A percentile compares a stretch with the other conserved stretches of the same genome.
Conservation (phyloP, 306 rosid species). For the Glycine tomentella region DNA sequence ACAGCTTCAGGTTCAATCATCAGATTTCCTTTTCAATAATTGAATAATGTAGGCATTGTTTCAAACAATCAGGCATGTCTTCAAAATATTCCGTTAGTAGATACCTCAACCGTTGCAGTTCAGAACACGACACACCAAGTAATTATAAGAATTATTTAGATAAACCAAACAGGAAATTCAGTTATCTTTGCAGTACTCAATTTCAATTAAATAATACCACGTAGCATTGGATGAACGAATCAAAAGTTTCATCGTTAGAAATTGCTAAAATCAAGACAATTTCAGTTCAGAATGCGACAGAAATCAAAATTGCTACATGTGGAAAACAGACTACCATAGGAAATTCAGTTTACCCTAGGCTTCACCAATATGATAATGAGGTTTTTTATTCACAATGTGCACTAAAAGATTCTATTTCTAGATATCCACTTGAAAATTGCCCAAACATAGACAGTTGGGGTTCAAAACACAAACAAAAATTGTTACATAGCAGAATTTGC, state of each 20-base stretch:
- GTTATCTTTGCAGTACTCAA: background rate
- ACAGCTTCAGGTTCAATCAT: conserved; percentile 1
- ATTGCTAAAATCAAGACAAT: conserved; percentile 24
- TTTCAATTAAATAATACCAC: conserved; percentile 24
- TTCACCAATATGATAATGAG: conserved; percentile 13
- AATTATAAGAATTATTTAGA: conserved; percentile 8
- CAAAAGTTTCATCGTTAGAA: background rate
- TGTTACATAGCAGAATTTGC: conserved; percentile 13
- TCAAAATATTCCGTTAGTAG: conserved; percentile 12
- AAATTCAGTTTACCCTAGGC: conserved; percentile 12
- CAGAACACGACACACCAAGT: conserved; percentile 2
- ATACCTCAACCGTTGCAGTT: conserved; percentile 19
- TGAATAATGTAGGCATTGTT: background rate
- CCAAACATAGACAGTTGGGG: background rate
- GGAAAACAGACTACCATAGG: conserved; percentile 7
- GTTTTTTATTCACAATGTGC: background rate
- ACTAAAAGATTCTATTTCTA: conserved; percentile 1
- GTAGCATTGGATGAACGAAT: background rate
- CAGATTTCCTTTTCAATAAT: conserved; percentile 28
- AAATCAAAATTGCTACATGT: conserved; percentile 4
- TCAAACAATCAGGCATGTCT: background rate
- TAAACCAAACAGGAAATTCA: conserved; percentile 1
- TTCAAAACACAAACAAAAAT: conserved; percentile 26
- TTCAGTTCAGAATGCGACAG: background rate
- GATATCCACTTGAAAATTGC: conserved; percentile 7